A percentile compares a stretch with the other conserved stretches of the same genome.
Evolutionary conservation across 345 rosid genomes (phyloP).

Genomic region (Lepidium aucheri): DNA sequence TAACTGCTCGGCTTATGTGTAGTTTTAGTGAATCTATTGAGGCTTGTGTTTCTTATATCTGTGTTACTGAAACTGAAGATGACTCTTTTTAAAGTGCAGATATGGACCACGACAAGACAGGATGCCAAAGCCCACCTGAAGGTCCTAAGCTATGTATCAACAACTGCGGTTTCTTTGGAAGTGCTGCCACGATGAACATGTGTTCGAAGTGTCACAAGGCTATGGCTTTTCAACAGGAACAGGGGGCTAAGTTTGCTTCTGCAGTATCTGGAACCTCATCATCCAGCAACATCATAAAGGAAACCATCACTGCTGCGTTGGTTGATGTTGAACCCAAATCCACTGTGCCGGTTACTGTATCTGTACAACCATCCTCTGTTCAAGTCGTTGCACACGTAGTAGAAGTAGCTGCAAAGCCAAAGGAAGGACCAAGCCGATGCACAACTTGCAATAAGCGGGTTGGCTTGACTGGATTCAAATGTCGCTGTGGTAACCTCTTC

Average conservation of each 20-base stretch:
- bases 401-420: conserved; percentile 41
- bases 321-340: conserved; percentile 35
- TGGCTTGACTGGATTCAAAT: conserved; percentile 75
- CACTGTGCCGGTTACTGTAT: conserved; percentile 35
- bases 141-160: conserved; percentile 68
- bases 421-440: conserved; percentile 77
- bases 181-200: conserved; percentile 89
- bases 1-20: background rate
- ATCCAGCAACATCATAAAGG: conserved; percentile 42
- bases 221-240: conserved; percentile 58
- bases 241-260: conserved; percentile 59
- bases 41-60: background rate
- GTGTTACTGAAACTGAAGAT: background rate
- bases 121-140: conserved; percentile 88
- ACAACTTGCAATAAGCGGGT: conserved; percentile 68
- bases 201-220: conserved; percentile 95
- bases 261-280: conserved; percentile 54
- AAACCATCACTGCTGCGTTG: conserved; percentile 31
- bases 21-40: background rate
- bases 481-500: conserved; percentile 73
- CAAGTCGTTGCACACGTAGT: conserved; percentile 23
- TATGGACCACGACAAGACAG: conserved; percentile 91
- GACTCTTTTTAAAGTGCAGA: conserved; percentile 23
- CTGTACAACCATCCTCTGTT: conserved; percentile 35
- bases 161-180: conserved; percentile 93